Evolutionary conservation across 768 basidiomycete genomes (phyloP), one percentile per base, ranked within the genome.

Genomic region (Lentinula aciculospora): DNA sequence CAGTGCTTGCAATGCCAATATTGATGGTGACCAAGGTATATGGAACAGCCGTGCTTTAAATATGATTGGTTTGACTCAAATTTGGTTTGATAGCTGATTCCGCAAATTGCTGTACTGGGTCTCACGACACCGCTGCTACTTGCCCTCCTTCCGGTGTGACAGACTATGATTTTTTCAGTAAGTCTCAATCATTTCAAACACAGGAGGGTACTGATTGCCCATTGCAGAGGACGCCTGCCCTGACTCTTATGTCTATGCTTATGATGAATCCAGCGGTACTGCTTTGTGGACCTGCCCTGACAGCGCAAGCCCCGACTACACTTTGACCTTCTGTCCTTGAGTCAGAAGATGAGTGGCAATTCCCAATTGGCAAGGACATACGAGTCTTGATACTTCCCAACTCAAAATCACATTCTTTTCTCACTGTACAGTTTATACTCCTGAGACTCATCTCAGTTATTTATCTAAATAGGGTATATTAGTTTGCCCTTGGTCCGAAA

Each of bases 211-310:
- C 29, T n/a, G 17, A 57, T 42, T 58, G 17, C 48, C 17, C 27
- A 28, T 25, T 34, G 7, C 61, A 75, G 72, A 76, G 65, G 40
- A 36, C 23, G 68, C 60, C 53, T 76, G 74, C 64, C 72, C 72
- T 1, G 64, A 72, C 45, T 59, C 74, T 0, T 78, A 78, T 53
- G 76, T 68, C 0, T 80, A 77, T 56, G 76, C 78, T 1, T 79
- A 67, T 59, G 78, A 80, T 62, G 77, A 79, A 65, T 61, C 62
- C 25, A 71, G 68, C 59, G 75, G 74, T 0, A 77, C 77, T 6
- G 80, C 80, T 2, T 67, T 80, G 28, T 80, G 72, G 71, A 75
- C 71, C 0, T 81, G 80, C 65, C 47, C 59, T 23, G 64, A 71
- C 17, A 37, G 29, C 21, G 25, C 49, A 40, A 49, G 58, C 6